Base-by-base conservation (phyloP, 495 filamentous ascomycete species). In the Talaromyces wortmannii region DNA sequence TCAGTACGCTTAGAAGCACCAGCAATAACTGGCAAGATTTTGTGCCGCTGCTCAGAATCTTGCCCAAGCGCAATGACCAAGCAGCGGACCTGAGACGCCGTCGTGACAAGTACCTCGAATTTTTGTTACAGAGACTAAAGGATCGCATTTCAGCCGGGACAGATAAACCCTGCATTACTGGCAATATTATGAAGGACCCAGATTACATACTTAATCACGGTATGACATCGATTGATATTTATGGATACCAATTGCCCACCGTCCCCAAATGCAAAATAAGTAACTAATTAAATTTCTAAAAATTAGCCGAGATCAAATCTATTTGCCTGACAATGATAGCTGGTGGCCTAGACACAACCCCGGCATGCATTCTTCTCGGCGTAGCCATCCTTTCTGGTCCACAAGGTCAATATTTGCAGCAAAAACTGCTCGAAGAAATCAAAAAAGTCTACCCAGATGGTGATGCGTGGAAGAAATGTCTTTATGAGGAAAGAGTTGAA, bases 21-120 rank as follows among this genome's bases (percentile, higher is more conserved):
- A 81, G 81, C 0, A 80, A 81, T 11, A 85, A 85, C 52, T 57
- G 81, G 23, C 82, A 85, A 59, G 83, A 87, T 52, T 85, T 85
- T 55, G 79, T 87, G 10, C 82, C 83, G n/a, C 61, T 85, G 0
- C 59, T 87, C 32, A 71, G 82, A 3, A 57, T 84, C 11, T 81
- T 82, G 54, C 81, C 82, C 0, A 75, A 82, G 52, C 83, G 62
- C 53, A 59, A 61, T n/a, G 77, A 74, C 7, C 76, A 75, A 55
- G 82, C 82, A 4, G 71, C 73, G n/a, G 76, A 82, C 55, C 79
- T 84, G 73, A 69, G 82, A n/a, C 62, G 72, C 42, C 74, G 84
- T n/a, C 69, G 84, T 15, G 81, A 85, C 56, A 73, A 69, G 13
- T 87, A 86, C 55, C 65, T 86, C 8, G 71, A 70, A 5, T 57